Base-by-base conservation (phyloP, 1,284 basidiomycete genomes). In the Lentinula novae-zelandiae region DNA sequence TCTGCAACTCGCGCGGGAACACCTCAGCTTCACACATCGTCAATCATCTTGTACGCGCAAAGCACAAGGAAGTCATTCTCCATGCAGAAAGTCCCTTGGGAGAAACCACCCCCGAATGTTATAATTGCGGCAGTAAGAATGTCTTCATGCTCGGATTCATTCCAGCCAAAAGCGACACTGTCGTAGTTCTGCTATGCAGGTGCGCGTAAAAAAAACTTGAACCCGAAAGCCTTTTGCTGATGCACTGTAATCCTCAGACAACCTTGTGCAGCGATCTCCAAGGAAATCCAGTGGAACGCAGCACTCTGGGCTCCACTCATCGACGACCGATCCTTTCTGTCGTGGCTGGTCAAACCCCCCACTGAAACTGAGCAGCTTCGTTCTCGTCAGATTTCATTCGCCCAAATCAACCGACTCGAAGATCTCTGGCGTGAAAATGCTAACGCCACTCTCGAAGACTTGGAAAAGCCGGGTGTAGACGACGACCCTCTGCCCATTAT, bases 91-190 rank as follows among this genome's bases (percentile, higher is more conserved):
- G 92, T 60, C 94, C 96, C 1, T 82, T 99, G 0, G 97, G 97
- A 5, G 97, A 99, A 74, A 99, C 96, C 0, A 92, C 93, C 0
- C 97, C 97, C 0, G 97, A 99, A 75, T 96, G 94, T 75, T 99
- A 99, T 81, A 96, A 96, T 72, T 99, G 97, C 71, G 97, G 97
- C n/a, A 95, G 93, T 78, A 98, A 98, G 78, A 99, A 99, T 68
- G 96, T 98, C 31, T 99, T 99, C 71, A 93, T 98, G 86, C 85
- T 99, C 20, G 97, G 97, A 2, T 99, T 99, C 73, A 98, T 99
- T 68, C 97, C 97, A 2, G 97, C 97, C 13, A 99, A 99, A 78
- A 95, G 93, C 71, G 97, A 99, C 71, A 98, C 97, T 0, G 96
- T 99, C 48, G 97, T 99, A 50, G 96, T 99, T 27, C 80, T 99